These are phyloP conservation scores for Ilyonectria mors-panacis DNA, from an alignment of 2,329 filamentous ascomycete genomes.

Conservation along the genomic window DNA sequence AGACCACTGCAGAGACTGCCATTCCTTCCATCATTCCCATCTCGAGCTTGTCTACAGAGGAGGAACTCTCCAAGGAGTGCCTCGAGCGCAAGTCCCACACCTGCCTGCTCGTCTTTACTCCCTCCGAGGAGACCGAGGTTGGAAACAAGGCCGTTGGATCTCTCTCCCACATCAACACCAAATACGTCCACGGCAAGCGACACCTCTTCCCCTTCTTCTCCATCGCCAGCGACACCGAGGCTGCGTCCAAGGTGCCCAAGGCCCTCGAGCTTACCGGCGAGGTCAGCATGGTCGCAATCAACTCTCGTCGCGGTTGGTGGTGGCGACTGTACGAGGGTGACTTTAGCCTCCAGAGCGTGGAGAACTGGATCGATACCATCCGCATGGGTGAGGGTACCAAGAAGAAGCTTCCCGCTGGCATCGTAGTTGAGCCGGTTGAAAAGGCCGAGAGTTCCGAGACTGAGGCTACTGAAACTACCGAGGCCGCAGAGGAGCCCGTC, in stretches of 20 bases:
- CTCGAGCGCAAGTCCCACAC: slow-evolving; percentile 83
- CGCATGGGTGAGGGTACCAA: slow-evolving; percentile 90
- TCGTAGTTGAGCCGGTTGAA: slow-evolving; percentile 61
- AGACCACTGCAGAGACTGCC: slow-evolving; percentile 47
- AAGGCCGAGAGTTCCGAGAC: slow-evolving; percentile 35
- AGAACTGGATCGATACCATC: slow-evolving; percentile 92
- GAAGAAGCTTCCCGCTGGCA: slow-evolving; percentile 77
- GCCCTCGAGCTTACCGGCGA: slow-evolving; percentile 72
- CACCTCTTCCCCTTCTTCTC: slow-evolving; percentile 88
- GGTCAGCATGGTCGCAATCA: slow-evolving; percentile 84
- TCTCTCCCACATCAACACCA: slow-evolving; percentile 82
- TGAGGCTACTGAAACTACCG: slow-evolving; percentile 44
- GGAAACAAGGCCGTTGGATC: slow-evolving; percentile 72
- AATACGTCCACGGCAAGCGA: slow-evolving; percentile 76
- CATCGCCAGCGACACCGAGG: slow-evolving; percentile 68
- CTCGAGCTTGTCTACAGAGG: slow-evolving; percentile 72
- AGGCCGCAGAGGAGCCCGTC: slow-evolving; percentile 38
- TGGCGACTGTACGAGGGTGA: slow-evolving; percentile 80
- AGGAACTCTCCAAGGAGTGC: slow-evolving; percentile 79
- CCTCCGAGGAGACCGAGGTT: slow-evolving; percentile 65
- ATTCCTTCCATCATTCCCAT: slow-evolving; percentile 71
- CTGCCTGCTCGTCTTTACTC: slow-evolving; percentile 84
- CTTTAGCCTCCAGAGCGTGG: slow-evolving; percentile 74
- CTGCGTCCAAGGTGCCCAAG: slow-evolving; percentile 59
- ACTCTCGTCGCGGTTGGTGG: slow-evolving; percentile 93